Evolutionary conservation across 129 eudicot species (phyloP), one percentile per base, ranked within the genome.

Genomic region (Artemisia argyi): DNA sequence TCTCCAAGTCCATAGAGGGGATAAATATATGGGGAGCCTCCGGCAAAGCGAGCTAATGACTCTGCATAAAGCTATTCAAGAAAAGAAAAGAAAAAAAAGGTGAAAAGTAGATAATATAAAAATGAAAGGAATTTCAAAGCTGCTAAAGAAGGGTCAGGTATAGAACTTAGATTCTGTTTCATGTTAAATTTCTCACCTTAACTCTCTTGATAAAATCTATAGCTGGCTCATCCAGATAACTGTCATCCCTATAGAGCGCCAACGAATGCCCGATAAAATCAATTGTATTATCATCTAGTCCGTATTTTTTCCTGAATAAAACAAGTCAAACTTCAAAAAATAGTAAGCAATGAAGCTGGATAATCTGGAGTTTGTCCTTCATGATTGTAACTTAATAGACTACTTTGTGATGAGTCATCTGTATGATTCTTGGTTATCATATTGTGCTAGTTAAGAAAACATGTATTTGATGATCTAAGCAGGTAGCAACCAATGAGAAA

Each of bases 1-100:
- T 94, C 99, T 83, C 94, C 99, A 50, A 94, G 84, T 66, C 99
- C 99, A 76, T 94, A 94, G 60, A 90, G 65, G 51, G 99, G 99
- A 61, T 94, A 94, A 73, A 94, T 94, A 62, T 94, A 94, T n/a
- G 99, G 99, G 35, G 99, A 94, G 54, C 93, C 91, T 77, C 99
- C 97, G 62, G 78, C 85, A 78, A 90, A 94, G 67, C 99, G 97
- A 52, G 93, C 93, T 65, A 94, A 68, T 66, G 99, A 94, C 78
- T 94, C 97, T 20, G 97, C 92, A 81, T 94, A 94, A 22, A 94
- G 82, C 98, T 94, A 69, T 71, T 81, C 42, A 51, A 61, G 76
- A 1, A 58, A 48, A 76, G 3, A 66, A 56, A 58, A 48, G 0
- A 20, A 81, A 7, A 66, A 56, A 66, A 64, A 4, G 4, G 46